A percentile compares a stretch with the other conserved stretches of the same genome.
Conservation (phyloP, 192 early-diverging fungal genomes). For the Backusella liffmaniae region DNA sequence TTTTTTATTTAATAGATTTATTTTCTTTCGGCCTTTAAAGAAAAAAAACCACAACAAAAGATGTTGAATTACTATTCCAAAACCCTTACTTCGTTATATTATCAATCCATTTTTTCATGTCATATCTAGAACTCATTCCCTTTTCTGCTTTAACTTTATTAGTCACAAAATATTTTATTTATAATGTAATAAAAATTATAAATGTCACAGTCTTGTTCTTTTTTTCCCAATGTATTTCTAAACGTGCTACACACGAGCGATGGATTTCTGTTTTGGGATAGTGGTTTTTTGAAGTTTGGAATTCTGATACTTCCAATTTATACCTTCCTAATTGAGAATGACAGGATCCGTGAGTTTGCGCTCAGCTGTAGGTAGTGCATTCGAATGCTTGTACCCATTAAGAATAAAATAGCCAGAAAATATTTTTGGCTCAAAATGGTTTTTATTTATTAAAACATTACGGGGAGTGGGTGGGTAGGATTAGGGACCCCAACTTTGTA, state of each 20-base stretch:
- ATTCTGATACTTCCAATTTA: no score
- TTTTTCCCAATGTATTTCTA: not conserved
- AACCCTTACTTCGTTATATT: not conserved
- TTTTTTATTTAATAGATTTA: not conserved
- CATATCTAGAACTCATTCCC: constrained; percentile 5
- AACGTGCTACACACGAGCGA: not conserved
- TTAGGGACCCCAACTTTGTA: no score
- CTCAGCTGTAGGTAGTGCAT: no score
- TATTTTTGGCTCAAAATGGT: no score
- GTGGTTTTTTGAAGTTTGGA: no score
- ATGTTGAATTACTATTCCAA: not conserved
- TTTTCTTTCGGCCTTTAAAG: not conserved
- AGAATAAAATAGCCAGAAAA: no score
- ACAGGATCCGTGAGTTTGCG: no score
- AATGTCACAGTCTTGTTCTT: not conserved
- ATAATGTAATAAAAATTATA: not conserved
- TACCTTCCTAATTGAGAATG: no score
- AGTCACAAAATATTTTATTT: not conserved
- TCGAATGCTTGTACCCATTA: no score
- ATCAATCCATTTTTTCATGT: not conserved
- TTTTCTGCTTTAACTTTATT: constrained; percentile 2
- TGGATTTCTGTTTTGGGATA: no score
- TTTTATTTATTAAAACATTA: no score
- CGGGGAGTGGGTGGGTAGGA: no score
- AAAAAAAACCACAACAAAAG: not conserved